phyloP scores from a whole-genome alignment of 495 filamentous ascomycete genomes.

The Alectoria sarmentosa region DNA sequence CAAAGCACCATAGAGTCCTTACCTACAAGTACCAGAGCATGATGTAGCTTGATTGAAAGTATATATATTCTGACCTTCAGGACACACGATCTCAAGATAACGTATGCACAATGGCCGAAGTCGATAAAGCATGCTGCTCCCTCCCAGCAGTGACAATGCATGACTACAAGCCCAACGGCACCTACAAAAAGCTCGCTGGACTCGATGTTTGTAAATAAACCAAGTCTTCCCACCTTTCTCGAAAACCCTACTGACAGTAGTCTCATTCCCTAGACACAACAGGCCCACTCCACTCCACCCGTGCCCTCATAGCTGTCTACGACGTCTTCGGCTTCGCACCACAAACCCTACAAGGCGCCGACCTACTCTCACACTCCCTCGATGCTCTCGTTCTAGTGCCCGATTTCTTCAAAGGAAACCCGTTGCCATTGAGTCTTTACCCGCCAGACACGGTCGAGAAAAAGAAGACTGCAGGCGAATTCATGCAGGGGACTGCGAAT shows the following conservation, averaged over 20 bases:
- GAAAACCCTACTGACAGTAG: not conserved
- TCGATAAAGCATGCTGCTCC: conserved; percentile 17
- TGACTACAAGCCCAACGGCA: conserved; percentile 59
- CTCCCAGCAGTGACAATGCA: conserved; percentile 25
- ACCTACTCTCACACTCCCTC: conserved; percentile 38
- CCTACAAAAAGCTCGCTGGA: conserved; percentile 54
- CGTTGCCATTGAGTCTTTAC: conserved; percentile 29
- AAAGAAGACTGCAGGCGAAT: conserved; percentile 28
- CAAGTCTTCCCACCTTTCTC: not conserved
- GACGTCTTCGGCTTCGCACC: conserved; percentile 48
- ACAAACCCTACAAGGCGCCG: conserved; percentile 51
- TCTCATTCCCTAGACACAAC: conserved; percentile 35
- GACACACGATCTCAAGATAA: not conserved
- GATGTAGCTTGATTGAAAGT: too few species aligned
- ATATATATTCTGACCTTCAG: not conserved
- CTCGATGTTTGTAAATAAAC: conserved; percentile 57
- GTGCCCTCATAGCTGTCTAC: conserved; percentile 44
- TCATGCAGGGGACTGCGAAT: conserved; percentile 28
- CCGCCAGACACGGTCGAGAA: conserved; percentile 43
- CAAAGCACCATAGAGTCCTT: rapidly evolving
- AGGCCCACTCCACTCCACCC: conserved; percentile 32
- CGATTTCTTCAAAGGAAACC: conserved; percentile 41
- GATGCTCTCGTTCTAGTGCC: conserved; percentile 39
- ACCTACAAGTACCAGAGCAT: not conserved
- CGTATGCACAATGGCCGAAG: conserved; percentile 6